These are phyloP conservation scores for Botrytis deweyae DNA, from an alignment of 2,329 filamentous ascomycete species.

Conservation along the genomic window DNA sequence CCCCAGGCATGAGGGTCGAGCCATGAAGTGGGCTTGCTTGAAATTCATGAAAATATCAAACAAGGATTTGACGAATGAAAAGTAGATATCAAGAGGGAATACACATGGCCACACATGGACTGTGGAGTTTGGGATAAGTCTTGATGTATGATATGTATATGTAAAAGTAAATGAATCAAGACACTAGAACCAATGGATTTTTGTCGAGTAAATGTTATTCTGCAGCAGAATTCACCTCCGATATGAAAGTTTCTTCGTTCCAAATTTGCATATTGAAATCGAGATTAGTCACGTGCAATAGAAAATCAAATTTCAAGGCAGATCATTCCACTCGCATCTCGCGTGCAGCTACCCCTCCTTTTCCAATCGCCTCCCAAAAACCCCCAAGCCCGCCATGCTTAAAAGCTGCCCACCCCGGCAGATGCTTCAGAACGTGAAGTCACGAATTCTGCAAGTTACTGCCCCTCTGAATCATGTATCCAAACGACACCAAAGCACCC, in stretches of 20 bases:
- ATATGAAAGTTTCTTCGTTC: background rate
- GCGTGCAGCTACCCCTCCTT: background rate
- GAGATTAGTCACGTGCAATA: slow-evolving; percentile 5
- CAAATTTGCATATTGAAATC: background rate
- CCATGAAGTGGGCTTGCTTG: background rate
- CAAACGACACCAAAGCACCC: background rate
- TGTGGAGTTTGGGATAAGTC: background rate
- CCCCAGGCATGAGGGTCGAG: slow-evolving; percentile 32
- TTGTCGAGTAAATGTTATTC: no score
- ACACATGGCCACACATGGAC: slow-evolving; percentile 9
- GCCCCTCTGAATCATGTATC: background rate
- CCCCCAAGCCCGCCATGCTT: slow-evolving; percentile 1
- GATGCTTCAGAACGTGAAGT: slow-evolving; percentile 19
- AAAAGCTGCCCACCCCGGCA: background rate
- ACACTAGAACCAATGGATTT: background rate
- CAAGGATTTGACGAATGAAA: background rate
- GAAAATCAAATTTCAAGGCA: slow-evolving; percentile 2
- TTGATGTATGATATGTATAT: slow-evolving; percentile 18
- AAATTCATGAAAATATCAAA: background rate
- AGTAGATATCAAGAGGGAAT: background rate
- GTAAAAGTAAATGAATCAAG: slow-evolving; percentile 16
- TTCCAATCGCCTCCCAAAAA: background rate
- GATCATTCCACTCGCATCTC: slow-evolving; percentile 1
- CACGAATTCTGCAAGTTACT: slow-evolving; percentile 6
- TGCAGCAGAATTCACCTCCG: background rate